phyloP scores from a whole-genome alignment of 306 rosid species.

The Acacia crassicarpa region DNA sequence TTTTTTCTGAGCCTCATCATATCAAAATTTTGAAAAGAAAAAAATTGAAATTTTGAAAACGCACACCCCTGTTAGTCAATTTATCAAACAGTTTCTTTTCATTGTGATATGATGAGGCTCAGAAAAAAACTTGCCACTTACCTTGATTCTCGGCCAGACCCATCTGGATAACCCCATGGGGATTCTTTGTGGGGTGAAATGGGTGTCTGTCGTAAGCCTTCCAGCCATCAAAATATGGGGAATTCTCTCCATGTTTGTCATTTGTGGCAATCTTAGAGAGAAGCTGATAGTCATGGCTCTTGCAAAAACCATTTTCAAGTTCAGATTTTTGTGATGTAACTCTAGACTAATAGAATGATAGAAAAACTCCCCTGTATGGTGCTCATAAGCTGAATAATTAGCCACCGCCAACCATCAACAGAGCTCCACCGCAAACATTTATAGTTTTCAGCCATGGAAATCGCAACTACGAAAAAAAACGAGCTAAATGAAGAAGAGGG shows the following conservation, averaged over 20 bases:
- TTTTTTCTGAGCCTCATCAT: neutral
- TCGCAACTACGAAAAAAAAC: too few relatives aligned
- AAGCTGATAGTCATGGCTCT: conserved; percentile 36
- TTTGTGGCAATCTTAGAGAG: conserved; percentile 75
- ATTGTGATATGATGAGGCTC: neutral
- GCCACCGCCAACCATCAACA: too few relatives aligned
- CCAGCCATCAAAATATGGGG: conserved; percentile 88
- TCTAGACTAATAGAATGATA: too few relatives aligned
- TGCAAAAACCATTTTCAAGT: conserved; percentile 29
- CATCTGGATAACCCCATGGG: conserved; percentile 84
- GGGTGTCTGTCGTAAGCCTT: conserved; percentile 78
- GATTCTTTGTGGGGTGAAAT: conserved; percentile 62
- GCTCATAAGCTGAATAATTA: too few relatives aligned
- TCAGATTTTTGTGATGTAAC: neutral
- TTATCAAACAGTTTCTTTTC: too few relatives aligned
- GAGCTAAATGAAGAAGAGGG: too few relatives aligned
- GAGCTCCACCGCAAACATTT: too few relatives aligned
- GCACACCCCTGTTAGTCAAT: too few relatives aligned
- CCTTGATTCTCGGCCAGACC: conserved; percentile 96
- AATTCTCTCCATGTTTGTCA: conserved; percentile 76
- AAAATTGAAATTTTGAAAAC: too few relatives aligned
- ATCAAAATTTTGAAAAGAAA: too few relatives aligned
- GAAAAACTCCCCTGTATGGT: too few relatives aligned
- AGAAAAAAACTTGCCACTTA: neutral
- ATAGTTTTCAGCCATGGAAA: too few relatives aligned